phyloP scores from a whole-genome alignment of 163 green algal species.

The Prototheca wickerhamii region DNA sequence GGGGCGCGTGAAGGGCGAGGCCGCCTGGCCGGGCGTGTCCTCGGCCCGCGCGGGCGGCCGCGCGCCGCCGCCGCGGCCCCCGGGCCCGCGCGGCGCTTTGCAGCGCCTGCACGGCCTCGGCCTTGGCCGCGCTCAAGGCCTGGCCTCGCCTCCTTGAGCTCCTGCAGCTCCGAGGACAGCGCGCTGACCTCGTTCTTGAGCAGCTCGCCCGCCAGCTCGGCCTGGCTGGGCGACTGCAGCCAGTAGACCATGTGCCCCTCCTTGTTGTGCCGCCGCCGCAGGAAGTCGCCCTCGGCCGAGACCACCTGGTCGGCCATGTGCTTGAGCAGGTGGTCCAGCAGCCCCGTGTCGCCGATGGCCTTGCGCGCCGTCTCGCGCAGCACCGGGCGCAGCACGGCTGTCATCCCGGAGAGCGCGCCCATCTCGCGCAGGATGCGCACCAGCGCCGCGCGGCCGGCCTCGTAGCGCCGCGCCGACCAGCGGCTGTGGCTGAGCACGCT shows the following conservation, averaged over 20 bases:
- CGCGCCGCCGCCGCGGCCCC: too few species aligned
- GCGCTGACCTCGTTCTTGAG: conserved; percentile 18
- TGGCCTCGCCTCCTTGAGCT: conserved; percentile 20
- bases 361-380: conserved; percentile 33
- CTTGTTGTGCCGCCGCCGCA: conserved; percentile 33
- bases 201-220: conserved; percentile 16
- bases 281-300: conserved; percentile 10
- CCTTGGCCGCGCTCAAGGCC: conserved; percentile 15
- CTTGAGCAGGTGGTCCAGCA: conserved; percentile 44
- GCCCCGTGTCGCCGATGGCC: conserved; percentile 30
- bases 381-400: conserved; percentile 12
- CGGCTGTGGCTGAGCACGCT: too few species aligned
- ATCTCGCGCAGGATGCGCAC: conserved; percentile 16
- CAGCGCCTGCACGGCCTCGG: conserved; percentile 21
- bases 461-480: not conserved
- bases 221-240: conserved; percentile 19
- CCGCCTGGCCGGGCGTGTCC: too few species aligned
- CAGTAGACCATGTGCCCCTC: conserved; percentile 41
- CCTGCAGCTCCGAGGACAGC: conserved; percentile 19
- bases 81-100: too few species aligned
- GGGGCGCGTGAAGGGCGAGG: too few species aligned
- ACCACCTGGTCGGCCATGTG: conserved; percentile 29
- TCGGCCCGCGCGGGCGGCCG: too few species aligned
- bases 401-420: not conserved
- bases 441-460: not conserved